Evolutionary conservation across 345 rosid genomes (phyloP), one percentile per base, ranked within the genome.

Genomic region (Populus ilicifolia): DNA sequence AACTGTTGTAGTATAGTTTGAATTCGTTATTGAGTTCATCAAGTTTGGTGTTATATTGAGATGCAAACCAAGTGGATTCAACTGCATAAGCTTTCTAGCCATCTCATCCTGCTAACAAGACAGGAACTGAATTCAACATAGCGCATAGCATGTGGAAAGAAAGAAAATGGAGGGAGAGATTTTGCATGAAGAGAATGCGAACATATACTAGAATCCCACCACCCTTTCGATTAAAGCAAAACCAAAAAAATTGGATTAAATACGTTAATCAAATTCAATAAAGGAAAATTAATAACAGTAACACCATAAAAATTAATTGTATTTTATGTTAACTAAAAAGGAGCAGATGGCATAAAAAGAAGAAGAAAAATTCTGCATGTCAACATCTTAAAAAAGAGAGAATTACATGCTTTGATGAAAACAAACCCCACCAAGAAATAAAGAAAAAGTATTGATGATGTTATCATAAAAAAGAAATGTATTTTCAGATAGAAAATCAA

Each of bases 61-160:
- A 5, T 61, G 80, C 30, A 83, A 65, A 20, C 78, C 74, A 23
- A 86, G 66, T 30, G 80, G 76, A 44, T 78, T 71, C 43, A 86
- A 71, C 8, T 18, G 50, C 54, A 65, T 10, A 8, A 81, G 70
- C 5, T 17, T 14, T 48, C 68, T 59, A 30, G 72, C 67, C 54
- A 77, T 6, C 61, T 16, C 43, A 29, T 46, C 66, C 80, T 77
- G 79, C 12, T 56, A 69, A 72, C 20, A 12, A 75, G 14, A 16
- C 25, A 5, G 27, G 18, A 21, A 68, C 13, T 3, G 50, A 16
- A 38, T 12, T 68, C 44, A 21, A 21, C 13, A 67, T 67, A 56
- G n/a, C 17, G 23, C 29, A n/a, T n/a, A 27, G 13, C 44, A 36
- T 30, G 44, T 11, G 35, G 17, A 35, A 72, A 56, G 16, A 61